Evolutionary conservation across 345 rosid genomes (phyloP).

Genomic region (Eucalyptus decipiens): DNA sequence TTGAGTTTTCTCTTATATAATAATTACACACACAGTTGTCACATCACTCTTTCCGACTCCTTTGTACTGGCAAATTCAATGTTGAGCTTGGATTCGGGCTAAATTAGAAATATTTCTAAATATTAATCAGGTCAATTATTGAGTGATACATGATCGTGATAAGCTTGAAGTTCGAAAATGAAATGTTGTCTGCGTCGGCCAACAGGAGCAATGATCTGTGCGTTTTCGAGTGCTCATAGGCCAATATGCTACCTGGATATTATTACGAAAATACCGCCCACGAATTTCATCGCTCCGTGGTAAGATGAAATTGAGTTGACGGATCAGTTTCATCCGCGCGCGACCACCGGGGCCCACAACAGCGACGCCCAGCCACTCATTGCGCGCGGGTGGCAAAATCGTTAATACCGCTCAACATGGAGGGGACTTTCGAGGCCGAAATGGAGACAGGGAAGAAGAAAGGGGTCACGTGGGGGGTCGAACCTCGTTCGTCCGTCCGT

Average conservation of each 20-base stretch:
- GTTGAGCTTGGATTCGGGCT: neutral
- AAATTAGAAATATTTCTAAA: neutral
- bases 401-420: neutral
- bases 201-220: neutral
- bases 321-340: neutral
- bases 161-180: no score
- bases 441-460: neutral
- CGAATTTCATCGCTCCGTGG: neutral
- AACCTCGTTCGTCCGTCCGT: neutral
- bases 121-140: neutral
- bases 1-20: neutral
- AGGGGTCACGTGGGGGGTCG: neutral
- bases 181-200: no score
- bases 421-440: neutral
- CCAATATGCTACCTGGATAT: neutral
- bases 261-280: neutral
- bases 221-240: neutral
- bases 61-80: neutral
- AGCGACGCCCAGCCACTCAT: neutral
- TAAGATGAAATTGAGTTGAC: neutral
- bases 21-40: neutral
- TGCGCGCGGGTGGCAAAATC: neutral
- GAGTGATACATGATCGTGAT: no score
- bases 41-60: neutral
- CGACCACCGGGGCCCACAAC: neutral